These are phyloP conservation scores for Argentina anserina DNA, from an alignment of 306 rosid genomes.

Conservation along the genomic window DNA sequence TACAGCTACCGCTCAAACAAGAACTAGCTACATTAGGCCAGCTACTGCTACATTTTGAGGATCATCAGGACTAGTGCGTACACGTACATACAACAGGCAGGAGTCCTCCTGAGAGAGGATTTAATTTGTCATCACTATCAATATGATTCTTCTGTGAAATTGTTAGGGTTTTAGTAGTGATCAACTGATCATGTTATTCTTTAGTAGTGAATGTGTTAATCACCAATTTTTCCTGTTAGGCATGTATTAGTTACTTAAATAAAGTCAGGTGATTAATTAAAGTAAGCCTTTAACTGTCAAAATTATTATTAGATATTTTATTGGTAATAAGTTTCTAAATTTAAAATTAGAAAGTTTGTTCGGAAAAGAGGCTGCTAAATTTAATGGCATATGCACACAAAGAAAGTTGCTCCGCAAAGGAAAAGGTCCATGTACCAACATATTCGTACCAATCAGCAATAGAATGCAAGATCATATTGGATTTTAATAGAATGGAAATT, in stretches of 20 bases:
- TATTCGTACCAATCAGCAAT: neutral
- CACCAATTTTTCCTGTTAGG: neutral
- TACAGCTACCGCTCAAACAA: neutral
- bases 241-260: neutral
- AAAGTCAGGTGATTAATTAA: neutral
- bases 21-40: neutral
- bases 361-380: neutral
- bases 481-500: neutral
- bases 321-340: neutral
- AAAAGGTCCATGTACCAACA: neutral
- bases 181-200: too few relatives aligned
- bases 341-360: neutral
- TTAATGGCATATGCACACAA: neutral
- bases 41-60: neutral
- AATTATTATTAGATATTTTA: neutral
- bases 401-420: neutral
- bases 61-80: too few relatives aligned
- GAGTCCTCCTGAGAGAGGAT: too few relatives aligned
- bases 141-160: too few relatives aligned
- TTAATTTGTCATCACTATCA: too few relatives aligned
- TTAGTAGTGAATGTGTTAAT: too few relatives aligned
- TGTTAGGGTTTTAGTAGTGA: too few relatives aligned
- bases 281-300: neutral
- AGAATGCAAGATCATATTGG: neutral
- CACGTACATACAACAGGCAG: too few relatives aligned